Base-by-base conservation (phyloP, 306 rosid species). In the Castanea crenata region DNA sequence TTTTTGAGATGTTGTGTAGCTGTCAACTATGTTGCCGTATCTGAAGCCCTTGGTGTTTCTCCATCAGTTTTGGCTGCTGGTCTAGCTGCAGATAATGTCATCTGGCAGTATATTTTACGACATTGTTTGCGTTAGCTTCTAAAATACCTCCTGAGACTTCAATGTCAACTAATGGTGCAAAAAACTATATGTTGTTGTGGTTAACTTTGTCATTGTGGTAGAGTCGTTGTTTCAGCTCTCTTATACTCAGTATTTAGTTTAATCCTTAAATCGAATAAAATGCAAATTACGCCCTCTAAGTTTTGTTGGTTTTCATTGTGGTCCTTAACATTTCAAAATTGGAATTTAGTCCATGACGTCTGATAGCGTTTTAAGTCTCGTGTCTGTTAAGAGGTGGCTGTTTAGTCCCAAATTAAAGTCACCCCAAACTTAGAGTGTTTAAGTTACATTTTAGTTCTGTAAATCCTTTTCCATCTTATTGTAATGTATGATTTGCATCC, bases 81-180 rank as follows among this genome's bases (percentile, higher is more conserved):
- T 68, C 83, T 93, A 81, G 92, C 97, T 12, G 96, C 97, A 31
- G 97, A 93, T 78, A 93, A 93, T 81, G 96, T 93, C 71, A 89
- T 93, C 38, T 89, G 94, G 92, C 96, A 25, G 78, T 89, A 63
- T 93, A 89, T 77, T 93, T 91, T 83, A 75, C 91, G 18, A 85
- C 90, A 55, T 82, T 93, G 86, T 91, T 93, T 70, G 89, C 86
- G 6, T 70, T 93, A 56, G 91, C 88, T 61, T 89, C 94, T 76
- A 87, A 74, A 84, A 89, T 91, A 25, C 97, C 96, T 82, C 82
- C 91, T 12, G 97, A 91, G 79, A 73, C 85, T 75, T 74, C 87
- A 55, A 31, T 34, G 52, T 81, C 89, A 69, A 79, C 27, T 20
- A 63, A 81, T 56, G 92, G 96, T 91, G 58, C 19, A 79, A 41